Evolutionary conservation across 2,329 filamentous ascomycete genomes (phyloP).

Genomic region (Trichoderma koningiopsis): DNA sequence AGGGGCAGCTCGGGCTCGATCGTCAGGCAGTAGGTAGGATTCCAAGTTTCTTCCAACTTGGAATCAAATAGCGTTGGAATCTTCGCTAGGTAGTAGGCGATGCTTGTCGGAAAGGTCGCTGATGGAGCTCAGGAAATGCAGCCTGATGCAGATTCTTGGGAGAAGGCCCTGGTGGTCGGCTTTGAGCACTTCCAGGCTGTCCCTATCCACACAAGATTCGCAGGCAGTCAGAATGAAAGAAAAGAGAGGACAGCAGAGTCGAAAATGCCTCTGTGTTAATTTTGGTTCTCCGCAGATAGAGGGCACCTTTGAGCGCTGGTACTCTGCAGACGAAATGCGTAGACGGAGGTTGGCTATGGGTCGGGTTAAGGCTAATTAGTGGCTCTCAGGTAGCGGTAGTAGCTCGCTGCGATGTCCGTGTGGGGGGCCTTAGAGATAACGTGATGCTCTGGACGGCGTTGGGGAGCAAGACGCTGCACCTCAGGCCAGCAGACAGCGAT

Average conservation of each 20-base stretch:
- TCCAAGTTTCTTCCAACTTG: slow-evolving; percentile 27
- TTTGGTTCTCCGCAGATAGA: slow-evolving; percentile 24
- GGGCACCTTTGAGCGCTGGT: slow-evolving; percentile 16
- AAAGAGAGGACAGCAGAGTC: neutral
- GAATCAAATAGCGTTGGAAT: slow-evolving; percentile 3
- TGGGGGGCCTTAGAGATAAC: slow-evolving; percentile 26
- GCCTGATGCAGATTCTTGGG: slow-evolving; percentile 17
- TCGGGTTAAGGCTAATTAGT: slow-evolving; percentile 9
- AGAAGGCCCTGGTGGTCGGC: slow-evolving; percentile 16
- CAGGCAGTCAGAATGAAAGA: neutral
- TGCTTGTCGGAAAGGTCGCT: neutral
- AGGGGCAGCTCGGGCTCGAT: slow-evolving; percentile 23
- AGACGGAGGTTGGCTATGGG: slow-evolving; percentile 5
- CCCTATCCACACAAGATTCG: neutral
- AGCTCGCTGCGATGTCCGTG: slow-evolving; percentile 13
- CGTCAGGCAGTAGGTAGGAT: slow-evolving; percentile 28
- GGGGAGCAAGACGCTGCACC: neutral
- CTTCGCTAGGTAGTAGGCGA: neutral
- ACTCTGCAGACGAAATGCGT: slow-evolving; percentile 3
- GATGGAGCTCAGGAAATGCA: neutral
- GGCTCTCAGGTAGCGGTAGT: slow-evolving; percentile 11
- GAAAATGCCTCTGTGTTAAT: slow-evolving; percentile 22
- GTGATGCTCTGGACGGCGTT: slow-evolving; percentile 19
- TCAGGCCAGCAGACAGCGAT: neutral
- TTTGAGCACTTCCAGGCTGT: neutral